Percentiles rank a stretch among this genome's conserved stretches.
These are phyloP conservation scores for Russula lepida DNA, from an alignment of 768 basidiomycete genomes.

Conservation along the genomic window DNA sequence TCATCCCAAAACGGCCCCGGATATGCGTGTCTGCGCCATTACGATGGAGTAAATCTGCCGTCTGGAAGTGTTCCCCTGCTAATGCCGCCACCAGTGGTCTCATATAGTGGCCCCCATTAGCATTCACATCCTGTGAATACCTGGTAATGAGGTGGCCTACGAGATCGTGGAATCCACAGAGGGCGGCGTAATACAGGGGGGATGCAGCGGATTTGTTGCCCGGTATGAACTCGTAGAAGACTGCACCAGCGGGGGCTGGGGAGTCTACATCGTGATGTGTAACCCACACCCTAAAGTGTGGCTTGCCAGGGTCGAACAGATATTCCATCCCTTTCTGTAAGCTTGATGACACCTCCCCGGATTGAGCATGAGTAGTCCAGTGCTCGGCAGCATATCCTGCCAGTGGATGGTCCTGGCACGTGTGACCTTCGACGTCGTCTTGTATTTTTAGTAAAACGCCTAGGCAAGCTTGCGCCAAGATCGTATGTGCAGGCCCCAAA, in stretches of 20 bases:
- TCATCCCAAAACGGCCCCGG: fast-evolving
- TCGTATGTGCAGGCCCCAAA: background rate
- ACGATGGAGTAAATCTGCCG: background rate
- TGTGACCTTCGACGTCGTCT: background rate
- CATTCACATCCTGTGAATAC: background rate
- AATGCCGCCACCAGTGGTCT: background rate
- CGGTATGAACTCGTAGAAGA: background rate
- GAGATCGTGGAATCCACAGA: background rate
- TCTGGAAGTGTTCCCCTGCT: background rate
- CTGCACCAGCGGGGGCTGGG: fast-evolving
- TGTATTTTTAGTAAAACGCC: background rate
- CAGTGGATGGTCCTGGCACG: too few species aligned
- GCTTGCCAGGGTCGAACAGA: background rate
- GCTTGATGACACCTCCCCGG: background rate
- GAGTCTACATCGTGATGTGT: background rate
- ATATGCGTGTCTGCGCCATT: background rate
- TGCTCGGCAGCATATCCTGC: background rate
- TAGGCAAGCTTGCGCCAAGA: background rate
- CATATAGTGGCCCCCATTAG: background rate
- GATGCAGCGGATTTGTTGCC: background rate
- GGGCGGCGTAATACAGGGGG: background rate
- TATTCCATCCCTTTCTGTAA: background rate
- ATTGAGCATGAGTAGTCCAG: background rate
- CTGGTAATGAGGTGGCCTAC: background rate
- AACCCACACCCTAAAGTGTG: background rate